Evolutionary conservation across 2,329 filamentous ascomycete genomes (phyloP).

Genomic region (Tothia fuscella): DNA sequence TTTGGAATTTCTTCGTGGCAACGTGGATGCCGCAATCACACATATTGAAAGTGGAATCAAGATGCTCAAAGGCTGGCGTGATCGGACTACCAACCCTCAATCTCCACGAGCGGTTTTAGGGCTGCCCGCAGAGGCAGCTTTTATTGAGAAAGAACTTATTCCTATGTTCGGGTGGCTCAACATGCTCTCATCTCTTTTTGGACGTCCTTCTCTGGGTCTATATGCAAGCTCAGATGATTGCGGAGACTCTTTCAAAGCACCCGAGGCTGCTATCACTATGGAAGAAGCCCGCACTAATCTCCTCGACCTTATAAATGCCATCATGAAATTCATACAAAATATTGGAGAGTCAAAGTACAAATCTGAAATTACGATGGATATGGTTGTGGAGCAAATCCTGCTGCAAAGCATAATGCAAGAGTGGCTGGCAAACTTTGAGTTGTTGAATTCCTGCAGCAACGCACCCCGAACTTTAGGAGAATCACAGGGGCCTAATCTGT

Average conservation of each 20-base stretch:
- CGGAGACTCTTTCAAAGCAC: not conserved
- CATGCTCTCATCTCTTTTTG: slow-evolving; percentile 8
- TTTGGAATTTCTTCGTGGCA: slow-evolving; percentile 9
- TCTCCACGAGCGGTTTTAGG: not conserved
- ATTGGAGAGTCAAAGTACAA: slow-evolving; percentile 8
- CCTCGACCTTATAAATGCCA: slow-evolving; percentile 3
- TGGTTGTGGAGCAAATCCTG: slow-evolving; percentile 5
- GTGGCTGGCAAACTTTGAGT: slow-evolving; percentile 1
- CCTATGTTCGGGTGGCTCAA: slow-evolving; percentile 6
- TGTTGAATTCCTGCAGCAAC: not conserved
- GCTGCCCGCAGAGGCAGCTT: slow-evolving; percentile 5
- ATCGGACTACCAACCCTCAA: not conserved
- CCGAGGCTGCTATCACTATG: not conserved
- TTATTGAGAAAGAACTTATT: slow-evolving; percentile 4
- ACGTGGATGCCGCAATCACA: slow-evolving; percentile 6
- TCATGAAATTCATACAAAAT: slow-evolving; percentile 5
- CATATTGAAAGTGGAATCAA: slow-evolving; percentile 9
- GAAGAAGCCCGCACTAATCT: not conserved
- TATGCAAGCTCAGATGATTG: not conserved
- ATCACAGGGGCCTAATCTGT: not conserved
- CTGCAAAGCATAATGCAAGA: slow-evolving; percentile 4
- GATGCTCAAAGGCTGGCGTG: slow-evolving; percentile 6
- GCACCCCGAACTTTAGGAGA: not conserved
- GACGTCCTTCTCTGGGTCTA: slow-evolving; percentile 3
- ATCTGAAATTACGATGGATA: slow-evolving; percentile 1